Conservation (phyloP, 2,329 filamentous ascomycete genomes). For the Teratosphaeriaceae sp. region DNA sequence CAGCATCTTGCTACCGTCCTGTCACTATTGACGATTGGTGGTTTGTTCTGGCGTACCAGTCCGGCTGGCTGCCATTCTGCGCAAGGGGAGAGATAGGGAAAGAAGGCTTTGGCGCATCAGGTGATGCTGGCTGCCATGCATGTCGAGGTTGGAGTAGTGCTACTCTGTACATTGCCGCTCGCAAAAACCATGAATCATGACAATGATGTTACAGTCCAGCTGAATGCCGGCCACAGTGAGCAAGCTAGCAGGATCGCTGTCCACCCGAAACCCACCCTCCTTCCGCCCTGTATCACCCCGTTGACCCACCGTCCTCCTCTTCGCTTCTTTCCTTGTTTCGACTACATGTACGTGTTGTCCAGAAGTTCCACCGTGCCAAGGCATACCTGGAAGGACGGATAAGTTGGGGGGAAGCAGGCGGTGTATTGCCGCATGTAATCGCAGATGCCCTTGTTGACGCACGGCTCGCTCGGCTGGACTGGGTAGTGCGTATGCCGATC, state of each 20-base stretch:
- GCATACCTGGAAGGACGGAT: too few relatives aligned
- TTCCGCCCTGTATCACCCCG: too few relatives aligned
- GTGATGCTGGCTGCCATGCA: background rate
- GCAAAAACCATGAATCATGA: background rate
- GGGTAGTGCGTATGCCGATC: conserved; percentile 1
- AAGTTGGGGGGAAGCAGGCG: background rate
- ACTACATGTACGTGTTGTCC: too few relatives aligned
- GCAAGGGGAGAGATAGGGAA: background rate
- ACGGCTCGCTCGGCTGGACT: background rate
- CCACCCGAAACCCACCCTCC: too few relatives aligned
- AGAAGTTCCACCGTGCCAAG: too few relatives aligned
- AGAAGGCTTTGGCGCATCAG: background rate
- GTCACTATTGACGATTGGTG: background rate
- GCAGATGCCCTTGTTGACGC: conserved; percentile 1
- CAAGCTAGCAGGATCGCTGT: background rate
- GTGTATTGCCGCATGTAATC: background rate
- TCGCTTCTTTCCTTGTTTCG: too few relatives aligned
- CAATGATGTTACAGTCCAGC: background rate
- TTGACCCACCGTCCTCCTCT: too few relatives aligned
- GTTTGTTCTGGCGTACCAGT: conserved; percentile 7
- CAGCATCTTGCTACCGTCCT: conserved; percentile 1
- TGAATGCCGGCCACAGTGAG: background rate
- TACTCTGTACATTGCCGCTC: background rate
- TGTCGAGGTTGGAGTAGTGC: background rate
- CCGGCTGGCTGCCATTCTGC: conserved; percentile 5